Base-by-base conservation (phyloP, 352 stramenopile genomes). In the Globisporangium canariense region DNA sequence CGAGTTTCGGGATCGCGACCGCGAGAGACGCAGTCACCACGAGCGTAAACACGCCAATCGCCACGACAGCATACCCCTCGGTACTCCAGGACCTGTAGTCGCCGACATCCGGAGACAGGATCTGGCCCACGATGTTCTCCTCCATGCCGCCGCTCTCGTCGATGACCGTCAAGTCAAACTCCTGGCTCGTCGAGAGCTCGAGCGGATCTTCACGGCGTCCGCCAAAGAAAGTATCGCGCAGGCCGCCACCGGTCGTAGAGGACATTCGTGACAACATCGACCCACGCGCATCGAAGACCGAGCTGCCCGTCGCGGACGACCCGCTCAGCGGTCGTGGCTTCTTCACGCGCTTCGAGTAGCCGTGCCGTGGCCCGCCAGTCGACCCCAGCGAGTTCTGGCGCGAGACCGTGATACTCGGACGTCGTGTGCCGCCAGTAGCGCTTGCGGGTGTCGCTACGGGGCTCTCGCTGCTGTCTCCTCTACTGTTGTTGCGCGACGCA, bases 101-200 rank as follows among this genome's bases (percentile, higher is more conserved):
- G 14, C 73, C 58, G 45, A 86, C 55, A 25, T 71, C 65, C 7
- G 83, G 83, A 28, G 72, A 71, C 28, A 92, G 65, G 56, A 90
- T 83, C 58, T 91, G 73, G 1, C 74, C 76, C 38, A 68, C 63
- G 13, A 86, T 74, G 49, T 74, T 82, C 51, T 89, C 74, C 32
- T 84, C 69, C 53, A 93, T 74, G 38, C 77, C 78, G 10, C 83
- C 83, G 47, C 76, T 78, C 58, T 93, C 83, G 62, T 93, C 79
- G 58, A 93, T 93, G 51, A 93, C 72, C 4, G 83, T 84, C 36
- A 93, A 65, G 18, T 89, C 76, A 54, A 93, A 91, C 58, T 93
- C 83, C 47, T 90, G 79, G 30, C 79, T 72, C 0, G 81, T 71
- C 6, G 81, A 89, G n/a, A 89, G 68, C 20, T 88, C 69, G 32